Percentiles rank a stretch among this genome's conserved stretches.
Conservation (phyloP, 2,329 filamentous ascomycete species). For the Arthrobotrys iridis region DNA sequence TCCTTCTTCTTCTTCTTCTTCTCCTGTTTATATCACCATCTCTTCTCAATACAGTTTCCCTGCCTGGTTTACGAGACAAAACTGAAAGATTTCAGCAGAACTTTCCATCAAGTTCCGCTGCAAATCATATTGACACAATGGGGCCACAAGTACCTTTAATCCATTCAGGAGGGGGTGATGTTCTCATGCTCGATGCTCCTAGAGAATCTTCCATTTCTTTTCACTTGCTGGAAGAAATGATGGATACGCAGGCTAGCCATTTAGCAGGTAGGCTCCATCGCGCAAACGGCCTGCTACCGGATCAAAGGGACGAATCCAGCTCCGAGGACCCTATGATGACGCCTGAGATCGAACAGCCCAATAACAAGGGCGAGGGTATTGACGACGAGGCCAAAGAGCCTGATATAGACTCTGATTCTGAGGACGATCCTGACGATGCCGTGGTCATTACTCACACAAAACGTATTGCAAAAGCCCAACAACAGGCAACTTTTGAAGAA, state of each 20-base stretch:
- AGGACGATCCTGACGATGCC: slow-evolving; percentile 26
- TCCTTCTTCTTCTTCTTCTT: slow-evolving; percentile 5
- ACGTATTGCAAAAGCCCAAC: slow-evolving; percentile 29
- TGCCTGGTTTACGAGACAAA: slow-evolving; percentile 40
- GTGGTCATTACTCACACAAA: slow-evolving; percentile 3
- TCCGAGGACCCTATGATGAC: not conserved
- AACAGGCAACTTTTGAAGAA: slow-evolving; percentile 43
- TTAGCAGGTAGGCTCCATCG: slow-evolving; percentile 23
- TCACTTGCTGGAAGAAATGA: slow-evolving; percentile 4
- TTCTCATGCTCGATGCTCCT: slow-evolving; percentile 27
- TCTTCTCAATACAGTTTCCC: not conserved
- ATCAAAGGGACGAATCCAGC: not conserved
- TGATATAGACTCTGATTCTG: slow-evolving; percentile 25
- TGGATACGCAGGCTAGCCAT: slow-evolving; percentile 7
- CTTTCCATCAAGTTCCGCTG: not conserved
- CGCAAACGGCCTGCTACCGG: not conserved
- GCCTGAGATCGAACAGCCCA: not conserved
- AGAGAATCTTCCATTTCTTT: not conserved
- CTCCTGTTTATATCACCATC: not conserved
- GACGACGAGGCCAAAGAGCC: slow-evolving; percentile 16
- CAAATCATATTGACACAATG: slow-evolving; percentile 10
- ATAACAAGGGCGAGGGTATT: not conserved
- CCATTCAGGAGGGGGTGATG: not conserved
- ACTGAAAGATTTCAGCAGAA: not conserved
- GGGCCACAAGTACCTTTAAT: not conserved